Evolutionary conservation across 805 yeast species (phyloP).

Genomic region (Hanseniaspora occidentalis): DNA sequence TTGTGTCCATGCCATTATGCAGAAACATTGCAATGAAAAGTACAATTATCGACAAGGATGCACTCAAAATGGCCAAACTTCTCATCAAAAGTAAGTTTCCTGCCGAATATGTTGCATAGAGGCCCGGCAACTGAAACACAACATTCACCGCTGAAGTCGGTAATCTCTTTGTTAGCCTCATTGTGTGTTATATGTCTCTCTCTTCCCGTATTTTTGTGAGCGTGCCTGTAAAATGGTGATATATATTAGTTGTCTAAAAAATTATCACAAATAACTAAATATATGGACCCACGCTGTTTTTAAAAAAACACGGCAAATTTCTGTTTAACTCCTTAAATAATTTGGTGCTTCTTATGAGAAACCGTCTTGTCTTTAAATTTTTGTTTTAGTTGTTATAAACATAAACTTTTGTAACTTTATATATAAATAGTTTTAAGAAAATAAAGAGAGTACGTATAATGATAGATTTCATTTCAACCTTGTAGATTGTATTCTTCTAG

Average conservation of each 20-base stretch:
- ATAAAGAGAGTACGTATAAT: no score
- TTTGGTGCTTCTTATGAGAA: no score
- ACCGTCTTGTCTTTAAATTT: no score
- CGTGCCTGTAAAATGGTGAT: neutral
- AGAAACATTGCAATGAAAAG: slow-evolving; percentile 53
- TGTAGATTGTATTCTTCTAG: no score
- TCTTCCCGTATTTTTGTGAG: neutral
- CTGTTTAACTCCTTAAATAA: no score
- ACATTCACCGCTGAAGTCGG: slow-evolving; percentile 20
- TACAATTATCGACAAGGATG: slow-evolving; percentile 35
- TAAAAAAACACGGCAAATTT: no score
- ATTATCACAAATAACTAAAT: no score
- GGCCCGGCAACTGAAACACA: slow-evolving; percentile 23
- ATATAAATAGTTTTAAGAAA: no score
- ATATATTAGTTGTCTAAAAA: neutral
- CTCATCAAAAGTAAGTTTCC: slow-evolving; percentile 18
- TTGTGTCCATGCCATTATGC: slow-evolving; percentile 50
- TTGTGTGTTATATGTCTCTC: neutral
- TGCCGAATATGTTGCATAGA: slow-evolving; percentile 18
- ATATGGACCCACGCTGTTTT: no score
- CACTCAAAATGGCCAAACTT: slow-evolving; percentile 34
- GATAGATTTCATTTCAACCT: no score
- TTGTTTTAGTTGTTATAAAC: no score
- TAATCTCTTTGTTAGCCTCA: neutral
- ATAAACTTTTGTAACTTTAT: no score